Evolutionary conservation across 805 yeast genomes (phyloP).

Genomic region (Jamesozyma hellenica): DNA sequence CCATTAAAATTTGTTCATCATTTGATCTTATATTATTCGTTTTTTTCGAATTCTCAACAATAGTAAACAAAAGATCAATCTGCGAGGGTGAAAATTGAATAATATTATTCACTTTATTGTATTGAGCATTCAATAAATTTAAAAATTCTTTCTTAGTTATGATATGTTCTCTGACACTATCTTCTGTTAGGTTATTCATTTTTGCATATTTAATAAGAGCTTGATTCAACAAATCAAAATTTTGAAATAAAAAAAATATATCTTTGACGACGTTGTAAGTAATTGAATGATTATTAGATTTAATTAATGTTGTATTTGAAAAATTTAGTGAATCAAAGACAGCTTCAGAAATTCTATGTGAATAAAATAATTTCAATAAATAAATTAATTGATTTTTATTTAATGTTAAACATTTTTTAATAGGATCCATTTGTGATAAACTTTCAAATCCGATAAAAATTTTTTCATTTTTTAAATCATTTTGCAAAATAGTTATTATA

Average conservation of each 20-base stretch:
- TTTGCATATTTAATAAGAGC: constrained; percentile 29
- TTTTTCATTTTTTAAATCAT: constrained; percentile 32
- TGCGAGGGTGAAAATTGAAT: constrained; percentile 35
- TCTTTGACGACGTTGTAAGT: constrained; percentile 32
- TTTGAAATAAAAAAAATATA: constrained; percentile 31
- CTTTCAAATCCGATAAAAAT: constrained; percentile 27
- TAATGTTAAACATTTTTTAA: constrained; percentile 23
- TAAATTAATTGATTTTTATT: constrained; percentile 30
- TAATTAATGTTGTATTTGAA: constrained; percentile 21
- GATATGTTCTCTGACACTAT: constrained; percentile 22
- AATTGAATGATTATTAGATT: constrained; percentile 26
- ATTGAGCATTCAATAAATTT: constrained; percentile 29
- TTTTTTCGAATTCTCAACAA: constrained; percentile 29
- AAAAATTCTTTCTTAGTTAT: constrained; percentile 31
- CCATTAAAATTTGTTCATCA: background rate
- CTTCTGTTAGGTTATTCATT: constrained; percentile 20
- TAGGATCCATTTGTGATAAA: constrained; percentile 24
- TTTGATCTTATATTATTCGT: constrained; percentile 9
- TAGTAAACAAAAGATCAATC: constrained; percentile 31
- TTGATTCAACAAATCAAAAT: constrained; percentile 34
- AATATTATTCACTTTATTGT: constrained; percentile 34
- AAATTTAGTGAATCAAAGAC: constrained; percentile 29
- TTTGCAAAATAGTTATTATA: constrained; percentile 33
- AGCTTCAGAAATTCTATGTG: constrained; percentile 32
- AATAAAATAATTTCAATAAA: constrained; percentile 28